Base-by-base conservation (phyloP, 1,284 basidiomycete genomes). In the Chalciporus sp. region DNA sequence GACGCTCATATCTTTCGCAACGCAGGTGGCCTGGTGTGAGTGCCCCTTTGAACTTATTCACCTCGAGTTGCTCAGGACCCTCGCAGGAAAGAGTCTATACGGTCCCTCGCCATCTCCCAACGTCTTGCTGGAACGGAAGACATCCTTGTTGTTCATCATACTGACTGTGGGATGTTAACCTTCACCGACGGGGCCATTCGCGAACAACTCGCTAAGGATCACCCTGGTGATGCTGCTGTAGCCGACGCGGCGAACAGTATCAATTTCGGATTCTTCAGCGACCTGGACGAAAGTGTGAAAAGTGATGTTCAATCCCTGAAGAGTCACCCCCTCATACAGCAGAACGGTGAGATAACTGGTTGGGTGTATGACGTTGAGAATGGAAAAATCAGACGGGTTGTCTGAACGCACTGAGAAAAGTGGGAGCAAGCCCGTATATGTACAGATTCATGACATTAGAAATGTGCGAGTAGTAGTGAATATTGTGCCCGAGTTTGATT, bases 1-100 rank as follows among this genome's bases (percentile, higher is more conserved):
- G 85, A 88, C 50, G 82, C 84, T 7, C 85, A 88, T 70, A 75
- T 88, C 49, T 86, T 88, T 55, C 78, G 85, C 20, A 88, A 88
- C 63, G 85, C 84, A 23, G 85, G 85, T 39, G 84, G 84, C 41
- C 68, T 73, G 55, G 83, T 80, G 84, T 85, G 66, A 40, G 81
- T 76, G 19, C 40, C 17, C 29, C 27, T 4, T 31, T 16, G n/a
- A 5, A 16, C 47, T 19, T n/a, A 9, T 42, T 37, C 9, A 37
- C 42, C 12, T 23, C 10, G 11, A 35, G 19, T 20, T 31, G 9
- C 8, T 46, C 10, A 35, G 12, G 29, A 35, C 16, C 12, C 51
- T 37, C 43, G 53, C 54, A 85, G 83, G 20, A 76, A 78, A 57
- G 85, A 88, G 39, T 81, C 84, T 2, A 60, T 88, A 16, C 79